Percentiles rank a stretch among this genome's conserved stretches.
phyloP scores from a whole-genome alignment of 108 stramenopile genomes.

The Nitzschia sp. region DNA sequence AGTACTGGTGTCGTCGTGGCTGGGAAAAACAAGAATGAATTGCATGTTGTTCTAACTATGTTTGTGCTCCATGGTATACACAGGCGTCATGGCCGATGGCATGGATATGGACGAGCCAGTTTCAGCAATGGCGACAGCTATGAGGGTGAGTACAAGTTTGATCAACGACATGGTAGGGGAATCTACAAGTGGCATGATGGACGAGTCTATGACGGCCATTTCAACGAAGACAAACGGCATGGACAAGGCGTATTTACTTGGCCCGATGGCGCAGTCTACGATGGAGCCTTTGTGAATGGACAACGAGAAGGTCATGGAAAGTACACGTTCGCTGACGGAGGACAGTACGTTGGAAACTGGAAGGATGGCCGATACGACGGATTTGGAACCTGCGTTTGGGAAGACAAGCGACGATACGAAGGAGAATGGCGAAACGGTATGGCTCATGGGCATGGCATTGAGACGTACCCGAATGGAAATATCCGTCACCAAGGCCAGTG shows the following conservation, averaged over 20 bases:
- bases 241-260: constrained; percentile 71
- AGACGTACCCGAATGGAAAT: constrained; percentile 55
- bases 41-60: no score
- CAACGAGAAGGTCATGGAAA: constrained; percentile 57
- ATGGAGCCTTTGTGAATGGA: constrained; percentile 57
- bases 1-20: no score
- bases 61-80: background rate
- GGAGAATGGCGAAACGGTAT: constrained; percentile 62
- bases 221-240: constrained; percentile 65
- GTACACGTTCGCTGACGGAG: constrained; percentile 57
- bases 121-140: constrained; percentile 53
- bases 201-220: constrained; percentile 70
- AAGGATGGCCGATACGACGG: constrained; percentile 56
- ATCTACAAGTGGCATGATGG: constrained; percentile 63
- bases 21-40: no score
- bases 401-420: constrained; percentile 32
- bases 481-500: constrained; percentile 60
- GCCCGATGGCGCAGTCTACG: constrained; percentile 65
- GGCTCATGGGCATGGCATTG: constrained; percentile 55
- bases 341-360: constrained; percentile 58
- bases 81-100: constrained; percentile 56
- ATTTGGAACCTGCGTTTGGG: constrained; percentile 51
- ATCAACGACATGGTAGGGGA: constrained; percentile 66
- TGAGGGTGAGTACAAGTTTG: constrained; percentile 60
- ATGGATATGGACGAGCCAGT: constrained; percentile 51